Base-by-base conservation (phyloP, 1,284 basidiomycete species). In the Fomitopsis betulina region DNA sequence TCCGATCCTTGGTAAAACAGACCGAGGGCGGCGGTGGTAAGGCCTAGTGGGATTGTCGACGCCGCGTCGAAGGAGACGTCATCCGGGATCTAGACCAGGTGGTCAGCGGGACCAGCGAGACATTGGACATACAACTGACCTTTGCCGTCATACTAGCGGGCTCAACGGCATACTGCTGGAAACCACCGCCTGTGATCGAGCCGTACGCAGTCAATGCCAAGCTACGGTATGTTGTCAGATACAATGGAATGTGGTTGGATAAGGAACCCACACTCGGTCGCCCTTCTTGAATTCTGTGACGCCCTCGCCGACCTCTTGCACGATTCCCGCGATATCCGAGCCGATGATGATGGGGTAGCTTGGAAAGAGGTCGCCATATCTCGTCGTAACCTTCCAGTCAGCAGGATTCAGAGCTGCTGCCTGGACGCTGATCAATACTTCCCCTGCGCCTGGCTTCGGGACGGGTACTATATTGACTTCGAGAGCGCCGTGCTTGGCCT, bases 331-430 rank as follows among this genome's bases (percentile, higher is more conserved):
- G 10, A 38, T 58, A 33, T 67, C 67, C 5, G 8, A 15, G 5
- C 64, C 65, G 2, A 57, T 38, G 25, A 63, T 56, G 25, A 42
- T 57, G 19, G 64, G 77, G 54, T 62, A 73, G 4, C 61, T 62
- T 0, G 65, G 54, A 17, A 68, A 21, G 38, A 68, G 37, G 21
- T 62, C 15, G 13, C 64, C 65, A 37, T 61, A 65, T 35, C 13
- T 35, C 35, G 63, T 68, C 39, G 72, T 73, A 13, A 76, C 49
- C 62, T 79, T 79, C 66, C 73, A 81, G 64, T 82, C 81, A n/a
- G 78, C 61, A 5, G 80, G 80, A 62, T 82, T 82, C 12, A 84
- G 70, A 2, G 72, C 76, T 8, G 72, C 60, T 0, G 78, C 63
- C 6, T 74, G 60, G 39, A 82, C 60, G 59, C 76, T 77, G 56